Evolutionary conservation across 2,329 filamentous ascomycete species (phyloP).

Genomic region (Phaeosphaeriaceae sp.): DNA sequence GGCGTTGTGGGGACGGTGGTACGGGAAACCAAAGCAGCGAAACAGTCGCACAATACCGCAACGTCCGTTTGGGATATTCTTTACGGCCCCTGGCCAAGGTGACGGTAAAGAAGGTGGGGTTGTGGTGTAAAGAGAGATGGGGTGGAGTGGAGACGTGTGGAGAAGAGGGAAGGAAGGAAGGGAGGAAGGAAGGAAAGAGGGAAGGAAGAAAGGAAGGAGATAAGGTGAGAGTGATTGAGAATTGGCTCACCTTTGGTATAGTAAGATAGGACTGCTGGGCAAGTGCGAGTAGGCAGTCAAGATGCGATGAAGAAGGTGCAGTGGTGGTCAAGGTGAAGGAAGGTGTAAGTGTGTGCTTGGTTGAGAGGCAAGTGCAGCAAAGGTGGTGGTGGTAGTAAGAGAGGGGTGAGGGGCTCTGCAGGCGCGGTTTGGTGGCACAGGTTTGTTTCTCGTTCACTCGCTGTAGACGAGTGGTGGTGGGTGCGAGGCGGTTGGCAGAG

Average conservation of each 20-base stretch:
- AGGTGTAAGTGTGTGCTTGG: slow-evolving; percentile 17
- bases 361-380: slow-evolving; percentile 21
- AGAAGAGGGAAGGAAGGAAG: too few species aligned
- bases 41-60: slow-evolving; percentile 41
- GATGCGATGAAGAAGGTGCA: slow-evolving; percentile 3
- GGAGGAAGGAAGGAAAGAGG: neutral
- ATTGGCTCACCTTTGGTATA: slow-evolving; percentile 43
- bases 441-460: slow-evolving; percentile 35
- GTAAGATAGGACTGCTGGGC: slow-evolving; percentile 7
- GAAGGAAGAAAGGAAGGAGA: slow-evolving; percentile 7
- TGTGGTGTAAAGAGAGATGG: too few species aligned
- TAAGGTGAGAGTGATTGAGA: slow-evolving; percentile 19
- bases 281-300: too few species aligned
- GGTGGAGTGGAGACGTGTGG: too few species aligned
- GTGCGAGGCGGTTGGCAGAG: slow-evolving; percentile 5
- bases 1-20: slow-evolving; percentile 38
- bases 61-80: slow-evolving; percentile 28
- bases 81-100: slow-evolving; percentile 25
- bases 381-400: slow-evolving; percentile 22
- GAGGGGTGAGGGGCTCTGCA: too few species aligned
- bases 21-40: slow-evolving; percentile 40
- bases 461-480: slow-evolving; percentile 15
- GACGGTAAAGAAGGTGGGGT: slow-evolving; percentile 12
- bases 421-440: slow-evolving; percentile 30
- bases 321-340: neutral